Conservation (phyloP, 768 basidiomycete species). For the Royoungia palumana region DNA sequence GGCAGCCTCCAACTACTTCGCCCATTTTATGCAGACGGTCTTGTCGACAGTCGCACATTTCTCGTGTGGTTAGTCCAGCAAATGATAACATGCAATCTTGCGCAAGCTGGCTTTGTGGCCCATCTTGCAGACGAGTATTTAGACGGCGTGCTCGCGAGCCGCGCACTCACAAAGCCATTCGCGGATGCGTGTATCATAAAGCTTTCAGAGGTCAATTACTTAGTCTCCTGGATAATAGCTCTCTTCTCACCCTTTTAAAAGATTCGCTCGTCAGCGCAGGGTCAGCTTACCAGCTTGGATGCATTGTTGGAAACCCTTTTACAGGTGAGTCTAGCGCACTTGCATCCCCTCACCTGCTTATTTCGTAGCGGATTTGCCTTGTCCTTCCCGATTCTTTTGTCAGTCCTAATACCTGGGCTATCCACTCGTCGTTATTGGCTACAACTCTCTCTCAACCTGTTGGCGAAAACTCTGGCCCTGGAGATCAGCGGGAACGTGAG, state of each 20-base stretch:
- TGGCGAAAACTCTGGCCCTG: conserved; percentile 19
- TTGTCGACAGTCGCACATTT: conserved; percentile 77
- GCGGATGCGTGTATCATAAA: conserved; percentile 68
- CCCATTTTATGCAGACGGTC: conserved; percentile 74
- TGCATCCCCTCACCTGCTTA: background rate
- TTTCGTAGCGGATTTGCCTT: conserved; percentile 60
- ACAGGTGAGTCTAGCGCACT: conserved; percentile 45
- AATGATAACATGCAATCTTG: conserved; percentile 72
- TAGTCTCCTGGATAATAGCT: background rate
- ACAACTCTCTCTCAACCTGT: conserved; percentile 43
- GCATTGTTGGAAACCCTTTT: conserved; percentile 52
- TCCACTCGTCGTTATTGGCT: conserved; percentile 40
- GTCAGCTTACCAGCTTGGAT: conserved; percentile 53
- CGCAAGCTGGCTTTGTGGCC: conserved; percentile 74
- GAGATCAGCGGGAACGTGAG: conserved; percentile 37
- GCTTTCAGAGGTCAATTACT: conserved; percentile 54
- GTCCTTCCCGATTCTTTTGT: conserved; percentile 71
- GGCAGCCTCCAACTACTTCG: conserved; percentile 65
- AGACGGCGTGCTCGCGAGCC: conserved; percentile 59
- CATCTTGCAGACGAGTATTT: conserved; percentile 80
- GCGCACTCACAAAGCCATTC: conserved; percentile 68
- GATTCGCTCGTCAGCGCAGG: conserved; percentile 56
- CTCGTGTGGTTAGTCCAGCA: conserved; percentile 78
- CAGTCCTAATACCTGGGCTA: conserved; percentile 65
- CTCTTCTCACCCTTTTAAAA: conserved; percentile 25